Evolutionary conservation across 2,329 filamentous ascomycete genomes (phyloP), one percentile per base, ranked within the genome.

Genomic region (Talaromyces sp.): DNA sequence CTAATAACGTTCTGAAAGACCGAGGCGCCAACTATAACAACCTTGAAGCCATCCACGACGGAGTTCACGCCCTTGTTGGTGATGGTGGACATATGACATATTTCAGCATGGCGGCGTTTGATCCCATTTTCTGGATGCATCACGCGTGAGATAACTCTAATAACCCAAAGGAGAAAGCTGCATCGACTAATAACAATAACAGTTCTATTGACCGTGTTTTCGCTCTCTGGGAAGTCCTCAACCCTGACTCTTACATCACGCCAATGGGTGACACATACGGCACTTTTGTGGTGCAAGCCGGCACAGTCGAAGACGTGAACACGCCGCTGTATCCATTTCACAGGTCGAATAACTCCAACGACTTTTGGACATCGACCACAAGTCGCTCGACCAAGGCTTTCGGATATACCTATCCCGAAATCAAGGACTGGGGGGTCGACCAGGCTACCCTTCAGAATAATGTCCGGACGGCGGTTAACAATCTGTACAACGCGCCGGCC

Each of bases 41-140:
- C 58, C 63, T 83, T 3, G 81, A 83, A 63, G 73, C 73, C 28
- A 66, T 83, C 27, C 81, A 83, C 65, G 79, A 81, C 66, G 72
- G 69, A 33, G 75, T 82, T 36, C 81, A 83, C 65, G 82, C 82
- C 34, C 79, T 83, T 56, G 79, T 83, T 3, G 89, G 83, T 59
- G 73, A 76, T 62, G 81, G 82, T 40, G 88, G 89, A 1, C 89
- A 91, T 68, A 89, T 90, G 85, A 85, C 83, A 50, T 89, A 85
- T 72, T 85, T 87, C 34, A 85, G 87, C 18, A 89, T 89, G 67
- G 89, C 90, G 1, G 85, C 89, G 0, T 96, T 91, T 70, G 91
- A 96, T 70, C 91, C 91, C 0, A 78, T 91, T 12, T 93, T 94
- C 75, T 90, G 89, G 76, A 76, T 94, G 8, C 90, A 94, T 68